These are phyloP conservation scores for Boletus subparvulus DNA, from an alignment of 768 basidiomycete genomes.

Conservation along the genomic window DNA sequence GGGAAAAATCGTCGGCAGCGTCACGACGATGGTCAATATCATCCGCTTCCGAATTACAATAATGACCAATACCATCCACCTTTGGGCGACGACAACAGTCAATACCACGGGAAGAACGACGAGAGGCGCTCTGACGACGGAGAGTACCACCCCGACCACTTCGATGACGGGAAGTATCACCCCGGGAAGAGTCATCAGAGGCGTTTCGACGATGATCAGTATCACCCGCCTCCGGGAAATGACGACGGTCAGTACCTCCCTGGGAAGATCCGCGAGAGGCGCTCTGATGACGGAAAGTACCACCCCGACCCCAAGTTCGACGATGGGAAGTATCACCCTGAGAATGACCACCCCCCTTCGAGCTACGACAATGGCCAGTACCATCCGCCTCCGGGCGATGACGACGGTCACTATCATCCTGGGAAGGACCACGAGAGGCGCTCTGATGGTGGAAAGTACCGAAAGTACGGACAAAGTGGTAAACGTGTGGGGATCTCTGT, in stretches of 20 bases:
- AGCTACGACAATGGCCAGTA: neutral
- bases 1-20: constrained; percentile 4
- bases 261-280: neutral
- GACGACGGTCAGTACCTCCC: constrained; percentile 12
- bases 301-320: constrained; percentile 1
- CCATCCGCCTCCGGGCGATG: neutral
- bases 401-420: constrained; percentile 5
- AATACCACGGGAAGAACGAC: neutral
- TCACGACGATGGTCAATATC: constrained; percentile 20
- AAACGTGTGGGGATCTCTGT: neutral
- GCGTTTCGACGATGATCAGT: neutral
- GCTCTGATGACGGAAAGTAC: constrained; percentile 2
- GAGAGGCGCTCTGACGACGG: constrained; percentile 12
- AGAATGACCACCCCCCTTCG: no score
- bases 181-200: neutral
- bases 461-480: constrained; percentile 1
- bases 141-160: neutral
- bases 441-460: neutral
- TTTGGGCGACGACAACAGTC: neutral
- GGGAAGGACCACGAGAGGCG: neutral
- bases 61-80: constrained; percentile 10
- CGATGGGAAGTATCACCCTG: constrained; percentile 8
- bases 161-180: constrained; percentile 11
- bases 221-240: neutral
- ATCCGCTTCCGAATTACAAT: neutral